phyloP scores from a whole-genome alignment of 176 grass and related monocot species.

The Alopecurus myosuroides region DNA sequence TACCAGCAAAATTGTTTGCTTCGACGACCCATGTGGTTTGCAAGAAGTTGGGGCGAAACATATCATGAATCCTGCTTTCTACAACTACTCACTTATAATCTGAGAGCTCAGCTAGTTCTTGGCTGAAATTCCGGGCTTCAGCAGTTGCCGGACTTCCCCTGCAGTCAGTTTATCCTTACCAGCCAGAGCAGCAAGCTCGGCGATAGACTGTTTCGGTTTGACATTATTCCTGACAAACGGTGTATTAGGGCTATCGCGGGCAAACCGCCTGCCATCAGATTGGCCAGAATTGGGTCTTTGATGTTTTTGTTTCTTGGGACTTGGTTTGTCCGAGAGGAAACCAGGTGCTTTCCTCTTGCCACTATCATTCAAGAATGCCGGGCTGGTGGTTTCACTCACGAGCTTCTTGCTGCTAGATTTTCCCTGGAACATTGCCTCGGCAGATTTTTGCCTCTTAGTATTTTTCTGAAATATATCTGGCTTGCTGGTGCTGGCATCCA shows the following conservation, averaged over 20 bases:
- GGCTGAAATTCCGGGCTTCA: conserved; percentile 51
- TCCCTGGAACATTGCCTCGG: conserved; percentile 4
- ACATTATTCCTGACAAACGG: conserved; percentile 46
- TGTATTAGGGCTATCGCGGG: conserved; percentile 21
- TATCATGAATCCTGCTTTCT: background rate
- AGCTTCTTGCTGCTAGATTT: conserved; percentile 27
- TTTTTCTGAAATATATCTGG: background rate
- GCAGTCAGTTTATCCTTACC: conserved; percentile 62
- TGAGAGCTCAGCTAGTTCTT: conserved; percentile 11
- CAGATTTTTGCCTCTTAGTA: conserved; percentile 36
- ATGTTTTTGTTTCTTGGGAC: conserved; percentile 30
- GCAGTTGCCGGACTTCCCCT: conserved; percentile 62
- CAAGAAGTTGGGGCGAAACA: background rate
- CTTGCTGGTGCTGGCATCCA: conserved; percentile 14
- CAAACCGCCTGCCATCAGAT: conserved; percentile 29
- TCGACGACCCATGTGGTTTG: conserved; percentile 14
- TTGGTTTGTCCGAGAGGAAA: conserved; percentile 39
- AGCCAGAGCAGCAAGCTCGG: conserved; percentile 42
- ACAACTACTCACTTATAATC: background rate
- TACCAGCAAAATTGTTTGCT: conserved; percentile 16
- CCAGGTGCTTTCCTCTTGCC: conserved; percentile 49
- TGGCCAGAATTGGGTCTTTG: conserved; percentile 13
- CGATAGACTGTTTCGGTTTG: conserved; percentile 32
- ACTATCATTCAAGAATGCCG: conserved; percentile 30
- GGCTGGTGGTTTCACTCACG: background rate